These are phyloP conservation scores for Pseudomonodictys pantanalensis DNA, from an alignment of 495 filamentous ascomycete species.

Conservation along the genomic window DNA sequence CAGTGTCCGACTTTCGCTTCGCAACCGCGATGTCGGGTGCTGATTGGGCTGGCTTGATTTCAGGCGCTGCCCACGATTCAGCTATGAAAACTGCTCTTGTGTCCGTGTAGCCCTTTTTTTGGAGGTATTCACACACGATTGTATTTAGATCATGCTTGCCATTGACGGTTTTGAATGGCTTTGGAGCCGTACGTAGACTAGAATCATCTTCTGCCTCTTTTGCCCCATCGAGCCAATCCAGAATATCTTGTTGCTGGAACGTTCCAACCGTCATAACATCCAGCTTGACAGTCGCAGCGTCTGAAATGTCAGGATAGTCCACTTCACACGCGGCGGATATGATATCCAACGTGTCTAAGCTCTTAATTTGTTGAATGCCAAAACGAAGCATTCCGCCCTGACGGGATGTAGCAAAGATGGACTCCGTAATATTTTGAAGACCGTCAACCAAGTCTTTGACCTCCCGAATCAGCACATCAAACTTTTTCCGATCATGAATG, in stretches of 20 bases:
- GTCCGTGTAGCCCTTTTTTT: too few species aligned
- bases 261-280: conserved; percentile 5
- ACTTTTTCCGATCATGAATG: neutral
- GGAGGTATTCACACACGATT: too few species aligned
- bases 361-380: conserved; percentile 9
- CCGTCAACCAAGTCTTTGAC: neutral
- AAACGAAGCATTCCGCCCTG: conserved; percentile 7
- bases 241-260: neutral
- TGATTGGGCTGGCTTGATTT: too few species aligned
- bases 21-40: too few species aligned
- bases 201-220: too few species aligned
- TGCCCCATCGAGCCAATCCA: conserved; percentile 1
- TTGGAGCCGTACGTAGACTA: too few species aligned
- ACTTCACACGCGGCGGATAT: neutral
- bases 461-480: neutral
- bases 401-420: neutral
- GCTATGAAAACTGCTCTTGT: too few species aligned
- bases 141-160: too few species aligned
- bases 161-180: too few species aligned
- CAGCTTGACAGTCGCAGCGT: conserved; percentile 5
- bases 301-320: conserved; percentile 8
- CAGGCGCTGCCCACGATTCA: too few species aligned
- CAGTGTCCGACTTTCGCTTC: too few species aligned
- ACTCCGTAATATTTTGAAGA: conserved; percentile 2
- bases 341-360: neutral